Evolutionary conservation across 108 stramenopile genomes (phyloP), one percentile per base, ranked within the genome.

Genomic region (Fistulifera pelliculosa): DNA sequence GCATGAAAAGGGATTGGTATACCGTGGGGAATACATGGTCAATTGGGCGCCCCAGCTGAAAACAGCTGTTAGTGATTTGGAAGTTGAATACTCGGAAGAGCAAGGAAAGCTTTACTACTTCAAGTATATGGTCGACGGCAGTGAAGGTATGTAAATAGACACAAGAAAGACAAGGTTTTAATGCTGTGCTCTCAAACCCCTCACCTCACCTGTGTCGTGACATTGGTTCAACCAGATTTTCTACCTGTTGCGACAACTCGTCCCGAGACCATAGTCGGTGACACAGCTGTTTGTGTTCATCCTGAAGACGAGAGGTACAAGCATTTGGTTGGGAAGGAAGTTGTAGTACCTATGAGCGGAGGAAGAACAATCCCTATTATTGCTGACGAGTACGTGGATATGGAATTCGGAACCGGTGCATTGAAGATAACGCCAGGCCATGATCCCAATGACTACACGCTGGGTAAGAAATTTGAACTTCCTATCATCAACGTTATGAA

Each of bases 31-130:
- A 54, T 94, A 93, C 72, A 95, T 98, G 93, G 98, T 99, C 27
- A 98, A 99, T 62, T 99, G 98, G 98, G 93, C 93, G 41, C 98
- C 98, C 0, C 54, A 79, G 44, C 73, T 99, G n/a, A 93, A 93
- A 66, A 99, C 98, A 4, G 98, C 96, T 0, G 93, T 99, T 17
- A 88, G 85, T 63, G 98, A 99, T 48, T 73, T 98, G 27, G 98
- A 99, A 60, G 95, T 96, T 45, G 94, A 98, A 39, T 91, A 90
- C 61, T 67, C 73, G 11, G 90, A 93, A 41, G 90, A 94, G 61
- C 76, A 90, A 66, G 98, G 98, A 3, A 87, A 86, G 62, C 76
- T 99, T 27, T 96, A 95, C 70, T 95, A 76, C 57, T 99, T 99
- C 83, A 94, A 96, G 66, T 99, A 95, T 62, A 71, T 75, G 52